Evolutionary conservation across 176 grass and related monocot species (phyloP).

Genomic region (Poa pratensis): DNA sequence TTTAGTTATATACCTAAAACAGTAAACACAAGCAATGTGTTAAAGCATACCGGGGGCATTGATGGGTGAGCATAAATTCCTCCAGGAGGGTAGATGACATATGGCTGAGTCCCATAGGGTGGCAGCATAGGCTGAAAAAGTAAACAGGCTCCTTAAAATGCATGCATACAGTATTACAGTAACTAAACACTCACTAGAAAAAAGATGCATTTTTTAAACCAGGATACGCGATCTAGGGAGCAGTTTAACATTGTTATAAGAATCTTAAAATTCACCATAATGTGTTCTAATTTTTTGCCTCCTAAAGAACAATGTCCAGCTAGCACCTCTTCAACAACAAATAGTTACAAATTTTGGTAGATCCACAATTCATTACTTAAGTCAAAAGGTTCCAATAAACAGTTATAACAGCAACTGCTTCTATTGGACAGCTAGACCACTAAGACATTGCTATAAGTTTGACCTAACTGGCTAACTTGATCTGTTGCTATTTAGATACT

Average conservation of each 20-base stretch:
- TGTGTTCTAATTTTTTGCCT: constrained; percentile 5
- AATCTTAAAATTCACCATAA: background rate
- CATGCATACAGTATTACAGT: background rate
- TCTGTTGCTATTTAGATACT: background rate
- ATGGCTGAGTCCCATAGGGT: constrained; percentile 84
- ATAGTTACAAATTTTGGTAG: background rate
- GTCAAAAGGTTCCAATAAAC: background rate
- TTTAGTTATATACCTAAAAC: constrained; percentile 31
- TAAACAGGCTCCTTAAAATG: constrained; percentile 13
- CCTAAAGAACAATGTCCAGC: background rate
- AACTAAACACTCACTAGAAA: constrained; percentile 2
- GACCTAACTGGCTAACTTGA: background rate
- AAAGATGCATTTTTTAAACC: constrained; percentile 19
- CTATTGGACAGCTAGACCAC: constrained; percentile 18
- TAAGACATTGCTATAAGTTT: constrained; percentile 12
- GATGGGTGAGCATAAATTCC: constrained; percentile 93
- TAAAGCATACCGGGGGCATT: constrained; percentile 73
- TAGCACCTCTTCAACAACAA: constrained; percentile 2
- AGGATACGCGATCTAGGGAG: background rate
- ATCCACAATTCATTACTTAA: background rate
- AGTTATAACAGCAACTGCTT: constrained; percentile 15
- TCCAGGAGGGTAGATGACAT: constrained; percentile 93
- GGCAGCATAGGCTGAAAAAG: constrained; percentile 78
- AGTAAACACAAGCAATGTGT: constrained; percentile 32
- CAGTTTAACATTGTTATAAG: background rate